Percentiles rank a stretch among this genome's conserved stretches.
These are phyloP conservation scores for Metschnikowia corniflorae DNA, from an alignment of 805 yeast genomes.

Conservation along the genomic window DNA sequence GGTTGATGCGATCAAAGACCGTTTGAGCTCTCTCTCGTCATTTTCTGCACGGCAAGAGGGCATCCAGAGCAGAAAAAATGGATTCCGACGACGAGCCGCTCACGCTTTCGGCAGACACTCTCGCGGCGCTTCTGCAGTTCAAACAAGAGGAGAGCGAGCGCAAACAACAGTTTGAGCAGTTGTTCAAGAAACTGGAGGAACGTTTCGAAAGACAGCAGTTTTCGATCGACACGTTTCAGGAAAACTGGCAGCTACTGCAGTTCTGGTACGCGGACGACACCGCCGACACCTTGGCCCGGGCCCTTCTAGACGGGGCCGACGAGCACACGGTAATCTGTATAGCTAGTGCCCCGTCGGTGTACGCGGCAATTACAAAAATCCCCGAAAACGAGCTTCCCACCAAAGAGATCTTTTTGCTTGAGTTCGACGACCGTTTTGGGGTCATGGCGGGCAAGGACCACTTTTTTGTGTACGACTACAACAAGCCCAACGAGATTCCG, in stretches of 20 bases:
- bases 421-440: conserved; percentile 74
- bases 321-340: conserved; percentile 67
- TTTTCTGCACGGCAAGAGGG: no score
- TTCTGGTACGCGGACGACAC: conserved; percentile 84
- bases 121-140: conserved; percentile 63
- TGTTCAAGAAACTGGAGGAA: conserved; percentile 57
- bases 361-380: conserved; percentile 68
- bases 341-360: conserved; percentile 89
- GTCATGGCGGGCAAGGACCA: conserved; percentile 64
- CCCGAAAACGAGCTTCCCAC: conserved; percentile 56
- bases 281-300: conserved; percentile 63
- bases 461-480: conserved; percentile 74
- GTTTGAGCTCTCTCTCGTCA: no score
- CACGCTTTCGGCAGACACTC: conserved; percentile 45
- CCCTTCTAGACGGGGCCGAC: conserved; percentile 73
- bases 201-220: conserved; percentile 40
- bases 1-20: no score
- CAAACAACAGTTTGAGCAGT: conserved; percentile 50
- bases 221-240: conserved; percentile 73
- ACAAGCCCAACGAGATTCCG: conserved; percentile 61
- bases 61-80: conserved; percentile 15
- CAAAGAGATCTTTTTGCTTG: conserved; percentile 67
- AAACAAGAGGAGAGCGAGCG: conserved; percentile 58
- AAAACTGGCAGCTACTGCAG: conserved; percentile 93
- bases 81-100: conserved; percentile 44